Evolutionary conservation across 495 filamentous ascomycete genomes (phyloP).

Genomic region (Penicillium dipodomyicola): DNA sequence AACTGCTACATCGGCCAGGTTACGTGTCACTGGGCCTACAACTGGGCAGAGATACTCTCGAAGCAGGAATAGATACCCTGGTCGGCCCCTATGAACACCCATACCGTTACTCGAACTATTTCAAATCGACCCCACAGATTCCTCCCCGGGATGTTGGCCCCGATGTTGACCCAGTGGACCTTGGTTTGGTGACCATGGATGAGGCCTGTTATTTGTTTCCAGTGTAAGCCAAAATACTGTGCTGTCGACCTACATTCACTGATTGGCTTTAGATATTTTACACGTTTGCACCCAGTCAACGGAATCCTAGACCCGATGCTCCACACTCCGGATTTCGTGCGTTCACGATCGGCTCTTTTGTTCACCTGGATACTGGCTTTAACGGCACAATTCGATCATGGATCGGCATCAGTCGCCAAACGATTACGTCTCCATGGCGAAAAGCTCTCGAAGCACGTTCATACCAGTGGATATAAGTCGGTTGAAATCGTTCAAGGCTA

Average conservation of each 20-base stretch:
- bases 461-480: conserved; percentile 56
- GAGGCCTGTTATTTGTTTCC: conserved; percentile 55
- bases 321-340: conserved; percentile 59
- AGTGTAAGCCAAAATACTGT: conserved; percentile 41
- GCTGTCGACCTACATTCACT: neutral
- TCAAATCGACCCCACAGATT: conserved; percentile 7
- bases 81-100: neutral
- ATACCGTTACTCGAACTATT: conserved; percentile 23
- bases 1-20: conserved; percentile 17
- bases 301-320: conserved; percentile 62
- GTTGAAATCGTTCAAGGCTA: conserved; percentile 57
- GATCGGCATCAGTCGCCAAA: conserved; percentile 52
- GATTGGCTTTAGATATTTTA: conserved; percentile 50
- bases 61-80: conserved; percentile 19
- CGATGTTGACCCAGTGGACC: conserved; percentile 61
- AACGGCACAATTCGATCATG: conserved; percentile 58
- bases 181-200: conserved; percentile 55
- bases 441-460: conserved; percentile 55
- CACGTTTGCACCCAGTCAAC: conserved; percentile 60
- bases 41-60: conserved; percentile 16
- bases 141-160: conserved; percentile 46
- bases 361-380: conserved; percentile 63
- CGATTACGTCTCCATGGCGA: conserved; percentile 59
- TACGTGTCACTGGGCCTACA: conserved; percentile 27
- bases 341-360: conserved; percentile 57